phyloP scores from a whole-genome alignment of 2,329 filamentous ascomycete genomes.

The Aspergillus persii region DNA sequence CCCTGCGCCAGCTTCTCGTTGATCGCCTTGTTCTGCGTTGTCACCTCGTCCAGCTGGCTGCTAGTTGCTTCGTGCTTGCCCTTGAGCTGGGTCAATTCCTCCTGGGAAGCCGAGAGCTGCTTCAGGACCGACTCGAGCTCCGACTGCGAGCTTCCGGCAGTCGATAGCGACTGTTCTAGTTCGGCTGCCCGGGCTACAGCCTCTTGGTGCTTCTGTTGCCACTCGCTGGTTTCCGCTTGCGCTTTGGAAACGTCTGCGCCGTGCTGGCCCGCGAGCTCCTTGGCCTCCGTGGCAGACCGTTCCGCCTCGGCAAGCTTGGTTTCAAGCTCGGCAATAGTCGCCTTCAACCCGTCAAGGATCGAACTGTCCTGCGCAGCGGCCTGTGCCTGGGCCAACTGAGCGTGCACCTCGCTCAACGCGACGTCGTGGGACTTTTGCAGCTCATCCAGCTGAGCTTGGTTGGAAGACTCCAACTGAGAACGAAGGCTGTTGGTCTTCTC shows the following conservation, averaged over 20 bases:
- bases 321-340: conserved; percentile 54
- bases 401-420: conserved; percentile 31
- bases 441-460: conserved; percentile 36
- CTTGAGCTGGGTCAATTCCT: conserved; percentile 33
- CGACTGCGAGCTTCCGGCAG: conserved; percentile 71
- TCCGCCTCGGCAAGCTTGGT: conserved; percentile 61
- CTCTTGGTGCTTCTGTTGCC: conserved; percentile 41
- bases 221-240: conserved; percentile 43
- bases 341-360: conserved; percentile 37
- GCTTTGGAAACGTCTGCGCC: conserved; percentile 49
- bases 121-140: conserved; percentile 65
- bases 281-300: conserved; percentile 36
- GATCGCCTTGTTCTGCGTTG: conserved; percentile 28
- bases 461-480: conserved; percentile 35
- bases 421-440: conserved; percentile 37
- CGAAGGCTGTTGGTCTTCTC: conserved; percentile 37
- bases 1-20: conserved; percentile 33
- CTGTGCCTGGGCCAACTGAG: conserved; percentile 36
- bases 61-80: conserved; percentile 28
- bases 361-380: conserved; percentile 38
- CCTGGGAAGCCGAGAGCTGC: conserved; percentile 34
- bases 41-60: conserved; percentile 32
- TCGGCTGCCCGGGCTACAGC: conserved; percentile 64
- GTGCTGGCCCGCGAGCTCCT: conserved; percentile 43
- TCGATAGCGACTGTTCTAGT: conserved; percentile 76